Evolutionary conservation across 805 yeast species (phyloP).

Genomic region (Kuraishia floccosa): DNA sequence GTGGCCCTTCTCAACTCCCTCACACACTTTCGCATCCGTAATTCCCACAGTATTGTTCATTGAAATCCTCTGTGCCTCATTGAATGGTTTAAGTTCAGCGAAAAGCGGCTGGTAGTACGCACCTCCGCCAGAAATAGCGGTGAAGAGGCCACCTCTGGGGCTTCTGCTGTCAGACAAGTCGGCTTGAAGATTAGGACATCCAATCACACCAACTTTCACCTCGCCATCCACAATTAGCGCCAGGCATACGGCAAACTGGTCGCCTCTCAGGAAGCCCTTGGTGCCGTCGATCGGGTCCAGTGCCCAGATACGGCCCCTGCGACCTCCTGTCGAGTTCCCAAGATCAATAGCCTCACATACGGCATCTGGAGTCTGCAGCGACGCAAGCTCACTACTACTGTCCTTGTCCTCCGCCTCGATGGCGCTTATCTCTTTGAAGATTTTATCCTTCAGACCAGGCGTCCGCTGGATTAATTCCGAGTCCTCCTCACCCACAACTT

Average conservation of each 20-base stretch:
- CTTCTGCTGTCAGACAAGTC: slow-evolving; percentile 25
- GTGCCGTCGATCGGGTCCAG: slow-evolving; percentile 98
- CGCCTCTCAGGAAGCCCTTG: slow-evolving; percentile 90
- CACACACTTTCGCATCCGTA: slow-evolving; percentile 56
- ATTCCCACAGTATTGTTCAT: slow-evolving; percentile 40
- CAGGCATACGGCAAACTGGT: slow-evolving; percentile 92
- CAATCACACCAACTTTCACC: slow-evolving; percentile 85
- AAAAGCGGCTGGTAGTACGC: slow-evolving; percentile 41
- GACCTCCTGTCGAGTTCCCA: slow-evolving; percentile 76
- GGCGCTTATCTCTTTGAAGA: slow-evolving; percentile 46
- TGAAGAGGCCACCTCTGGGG: slow-evolving; percentile 62
- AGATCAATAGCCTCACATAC: slow-evolving; percentile 60
- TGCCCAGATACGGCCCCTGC: slow-evolving; percentile 85
- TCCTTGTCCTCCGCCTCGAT: slow-evolving; percentile 35
- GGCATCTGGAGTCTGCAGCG: slow-evolving; percentile 28
- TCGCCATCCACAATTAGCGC: slow-evolving; percentile 81
- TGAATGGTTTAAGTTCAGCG: slow-evolving; percentile 24
- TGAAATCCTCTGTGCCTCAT: slow-evolving; percentile 25
- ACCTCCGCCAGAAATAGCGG: slow-evolving; percentile 60
- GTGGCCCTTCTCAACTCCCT: slow-evolving; percentile 93
- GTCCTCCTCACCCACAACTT: slow-evolving; percentile 91
- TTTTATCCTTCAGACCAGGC: slow-evolving; percentile 33
- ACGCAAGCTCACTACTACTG: slow-evolving; percentile 23
- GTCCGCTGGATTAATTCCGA: slow-evolving; percentile 54
- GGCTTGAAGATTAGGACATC: slow-evolving; percentile 84